Evolutionary conservation across 2,329 filamentous ascomycete genomes (phyloP).

Genomic region (Sporothrix globosa): DNA sequence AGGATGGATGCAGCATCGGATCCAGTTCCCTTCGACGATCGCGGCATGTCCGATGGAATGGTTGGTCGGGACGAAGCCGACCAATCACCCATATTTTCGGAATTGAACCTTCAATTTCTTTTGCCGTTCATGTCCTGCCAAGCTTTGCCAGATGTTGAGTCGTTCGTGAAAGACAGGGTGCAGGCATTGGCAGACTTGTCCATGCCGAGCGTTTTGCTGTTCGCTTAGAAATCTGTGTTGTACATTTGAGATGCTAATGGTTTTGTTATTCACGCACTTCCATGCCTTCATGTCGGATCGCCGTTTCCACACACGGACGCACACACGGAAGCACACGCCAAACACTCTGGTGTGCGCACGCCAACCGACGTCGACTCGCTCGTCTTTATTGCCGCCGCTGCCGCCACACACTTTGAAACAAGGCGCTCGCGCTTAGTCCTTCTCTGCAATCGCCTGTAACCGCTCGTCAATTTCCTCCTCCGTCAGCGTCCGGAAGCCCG

Average conservation of each 20-base stretch:
- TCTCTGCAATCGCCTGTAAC: slow-evolving; percentile 96
- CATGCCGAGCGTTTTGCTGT: neutral
- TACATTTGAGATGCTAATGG: slow-evolving; percentile 23
- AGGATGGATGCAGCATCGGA: slow-evolving; percentile 14
- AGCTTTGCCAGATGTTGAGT: neutral
- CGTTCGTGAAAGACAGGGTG: neutral
- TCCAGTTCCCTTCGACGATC: neutral
- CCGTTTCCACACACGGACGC: neutral
- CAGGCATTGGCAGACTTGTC: neutral
- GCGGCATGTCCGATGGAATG: slow-evolving; percentile 22
- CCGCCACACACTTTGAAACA: slow-evolving; percentile 6
- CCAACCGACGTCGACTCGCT: neutral
- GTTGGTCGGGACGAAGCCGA: slow-evolving; percentile 6
- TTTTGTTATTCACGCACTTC: neutral
- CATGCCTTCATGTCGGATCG: neutral
- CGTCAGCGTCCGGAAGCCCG: slow-evolving; percentile 82
- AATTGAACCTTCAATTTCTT: neutral
- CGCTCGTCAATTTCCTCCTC: slow-evolving; percentile 99
- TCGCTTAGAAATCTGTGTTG: slow-evolving; percentile 23
- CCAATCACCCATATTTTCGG: neutral
- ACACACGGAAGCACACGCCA: neutral
- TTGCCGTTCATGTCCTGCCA: neutral
- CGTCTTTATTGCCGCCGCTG: slow-evolving; percentile 22
- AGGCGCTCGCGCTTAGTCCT: slow-evolving; percentile 67
- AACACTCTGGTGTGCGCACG: neutral